Conservation (phyloP, 1,284 basidiomycete species). For the Trichosporon ovoides region DNA sequence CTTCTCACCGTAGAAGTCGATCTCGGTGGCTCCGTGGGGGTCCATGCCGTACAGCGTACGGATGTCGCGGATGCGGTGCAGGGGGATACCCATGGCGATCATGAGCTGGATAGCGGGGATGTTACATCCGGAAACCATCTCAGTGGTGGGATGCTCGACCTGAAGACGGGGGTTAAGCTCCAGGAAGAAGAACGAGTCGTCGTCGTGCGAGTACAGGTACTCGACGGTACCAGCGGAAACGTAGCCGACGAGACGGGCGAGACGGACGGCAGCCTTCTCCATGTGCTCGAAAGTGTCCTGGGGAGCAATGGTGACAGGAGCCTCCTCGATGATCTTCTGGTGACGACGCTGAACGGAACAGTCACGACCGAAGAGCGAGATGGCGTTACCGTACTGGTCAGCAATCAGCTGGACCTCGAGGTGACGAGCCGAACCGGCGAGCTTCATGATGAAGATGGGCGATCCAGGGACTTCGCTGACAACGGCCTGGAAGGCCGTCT, state of each 20-base stretch:
- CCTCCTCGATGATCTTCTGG: slow-evolving; percentile 99
- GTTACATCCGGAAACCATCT: slow-evolving; percentile 99
- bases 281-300: slow-evolving; percentile 88
- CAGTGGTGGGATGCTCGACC: slow-evolving; percentile 98
- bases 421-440: slow-evolving; percentile 94
- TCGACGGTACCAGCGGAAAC: slow-evolving; percentile 98
- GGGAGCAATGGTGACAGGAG: slow-evolving; percentile 94
- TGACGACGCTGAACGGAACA: slow-evolving; percentile 99
- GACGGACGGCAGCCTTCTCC: slow-evolving; percentile 96
- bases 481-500: slow-evolving; percentile 89
- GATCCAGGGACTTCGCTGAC: slow-evolving; percentile 96
- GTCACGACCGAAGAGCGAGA: slow-evolving; percentile 97
- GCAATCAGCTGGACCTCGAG: slow-evolving; percentile 97
- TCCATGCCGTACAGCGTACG: slow-evolving; percentile 92
- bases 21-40: slow-evolving; percentile 77
- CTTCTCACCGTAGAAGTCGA: slow-evolving; percentile 92
- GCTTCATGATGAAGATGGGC: slow-evolving; percentile 99
- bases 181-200: slow-evolving; percentile 94
- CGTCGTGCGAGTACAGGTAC: slow-evolving; percentile 93
- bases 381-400: slow-evolving; percentile 99
- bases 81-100: slow-evolving; percentile 95
- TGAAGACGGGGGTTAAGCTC: slow-evolving; percentile 99
- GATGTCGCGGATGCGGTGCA: slow-evolving; percentile 94
- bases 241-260: slow-evolving; percentile 97
- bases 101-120: slow-evolving; percentile 96